Evolutionary conservation across 805 yeast genomes (phyloP).

Genomic region (Monosporozyma siamensis): DNA sequence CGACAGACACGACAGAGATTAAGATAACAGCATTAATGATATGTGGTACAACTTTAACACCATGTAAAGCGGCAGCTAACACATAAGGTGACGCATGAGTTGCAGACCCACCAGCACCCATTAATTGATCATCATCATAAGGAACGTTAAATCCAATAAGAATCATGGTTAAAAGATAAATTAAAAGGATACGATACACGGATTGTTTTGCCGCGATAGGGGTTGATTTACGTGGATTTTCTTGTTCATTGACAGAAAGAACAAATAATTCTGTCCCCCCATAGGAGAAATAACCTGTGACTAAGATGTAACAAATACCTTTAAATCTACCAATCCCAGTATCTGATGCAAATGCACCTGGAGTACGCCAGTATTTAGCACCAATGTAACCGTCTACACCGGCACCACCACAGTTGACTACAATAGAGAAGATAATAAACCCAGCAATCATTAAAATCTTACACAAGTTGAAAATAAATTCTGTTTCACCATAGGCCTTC

Average conservation of each 20-base stretch:
- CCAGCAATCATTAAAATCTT: slow-evolving; percentile 52
- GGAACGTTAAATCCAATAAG: slow-evolving; percentile 55
- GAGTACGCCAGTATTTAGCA: slow-evolving; percentile 48
- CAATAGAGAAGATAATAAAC: slow-evolving; percentile 46
- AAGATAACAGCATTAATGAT: slow-evolving; percentile 68
- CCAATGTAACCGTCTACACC: slow-evolving; percentile 48
- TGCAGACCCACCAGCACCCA: slow-evolving; percentile 43
- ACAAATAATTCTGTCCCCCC: slow-evolving; percentile 62
- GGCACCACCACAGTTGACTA: slow-evolving; percentile 53
- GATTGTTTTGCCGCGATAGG: slow-evolving; percentile 61
- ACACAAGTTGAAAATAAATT: slow-evolving; percentile 44
- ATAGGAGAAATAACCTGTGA: slow-evolving; percentile 55
- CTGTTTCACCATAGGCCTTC: slow-evolving; percentile 62
- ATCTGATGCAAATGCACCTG: slow-evolving; percentile 38
- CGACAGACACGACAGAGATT: slow-evolving; percentile 65
- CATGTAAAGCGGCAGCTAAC: slow-evolving; percentile 54
- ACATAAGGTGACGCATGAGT: slow-evolving; percentile 66
- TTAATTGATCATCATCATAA: slow-evolving; percentile 39
- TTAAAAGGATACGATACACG: slow-evolving; percentile 51
- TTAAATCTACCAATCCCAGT: slow-evolving; percentile 38
- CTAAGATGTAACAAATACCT: slow-evolving; percentile 56
- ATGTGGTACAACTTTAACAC: slow-evolving; percentile 57
- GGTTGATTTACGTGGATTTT: slow-evolving; percentile 47
- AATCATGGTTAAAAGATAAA: slow-evolving; percentile 46
- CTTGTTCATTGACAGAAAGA: slow-evolving; percentile 59